These are phyloP conservation scores for Yamadazyma sp. DNA, from an alignment of 805 yeast species.

Conservation along the genomic window DNA sequence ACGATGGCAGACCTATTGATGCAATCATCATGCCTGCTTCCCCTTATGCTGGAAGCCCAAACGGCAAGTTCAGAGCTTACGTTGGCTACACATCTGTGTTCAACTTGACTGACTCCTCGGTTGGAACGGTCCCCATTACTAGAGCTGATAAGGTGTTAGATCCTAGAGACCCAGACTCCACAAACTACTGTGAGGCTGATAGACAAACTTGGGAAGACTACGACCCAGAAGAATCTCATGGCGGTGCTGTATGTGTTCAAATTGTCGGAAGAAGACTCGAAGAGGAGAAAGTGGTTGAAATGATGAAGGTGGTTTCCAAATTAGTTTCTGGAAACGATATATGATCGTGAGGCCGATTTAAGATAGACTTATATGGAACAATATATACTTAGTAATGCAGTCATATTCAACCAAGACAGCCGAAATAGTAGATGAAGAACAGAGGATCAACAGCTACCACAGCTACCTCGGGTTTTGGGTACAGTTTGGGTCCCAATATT, in stretches of 20 bases:
- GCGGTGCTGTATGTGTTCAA: slow-evolving; percentile 57
- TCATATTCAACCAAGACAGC: too few species aligned
- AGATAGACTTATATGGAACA: too few species aligned
- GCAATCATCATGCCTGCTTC: slow-evolving; percentile 60
- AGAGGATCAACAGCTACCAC: too few species aligned
- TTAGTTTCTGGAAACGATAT: slow-evolving; percentile 19
- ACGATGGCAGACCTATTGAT: slow-evolving; percentile 51
- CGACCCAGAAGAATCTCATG: slow-evolving; percentile 46
- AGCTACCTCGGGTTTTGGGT: too few species aligned
- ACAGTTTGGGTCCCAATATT: too few species aligned
- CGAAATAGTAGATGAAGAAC: too few species aligned
- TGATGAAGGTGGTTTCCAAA: slow-evolving; percentile 38
- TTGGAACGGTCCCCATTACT: slow-evolving; percentile 60
- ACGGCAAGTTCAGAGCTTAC: slow-evolving; percentile 58
- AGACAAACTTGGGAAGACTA: slow-evolving; percentile 48
- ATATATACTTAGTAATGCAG: too few species aligned
- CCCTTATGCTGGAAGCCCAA: slow-evolving; percentile 68
- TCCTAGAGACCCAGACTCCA: slow-evolving; percentile 24
- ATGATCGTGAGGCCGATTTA: too few species aligned
- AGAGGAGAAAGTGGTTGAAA: slow-evolving; percentile 57
- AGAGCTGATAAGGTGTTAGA: slow-evolving; percentile 47
- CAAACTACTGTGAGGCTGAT: slow-evolving; percentile 47
- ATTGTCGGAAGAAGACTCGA: slow-evolving; percentile 52
- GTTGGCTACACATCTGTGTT: slow-evolving; percentile 81
- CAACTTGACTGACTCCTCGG: slow-evolving; percentile 70